Conservation (phyloP, 345 rosid species). For the Melaleuca quinquenervia region DNA sequence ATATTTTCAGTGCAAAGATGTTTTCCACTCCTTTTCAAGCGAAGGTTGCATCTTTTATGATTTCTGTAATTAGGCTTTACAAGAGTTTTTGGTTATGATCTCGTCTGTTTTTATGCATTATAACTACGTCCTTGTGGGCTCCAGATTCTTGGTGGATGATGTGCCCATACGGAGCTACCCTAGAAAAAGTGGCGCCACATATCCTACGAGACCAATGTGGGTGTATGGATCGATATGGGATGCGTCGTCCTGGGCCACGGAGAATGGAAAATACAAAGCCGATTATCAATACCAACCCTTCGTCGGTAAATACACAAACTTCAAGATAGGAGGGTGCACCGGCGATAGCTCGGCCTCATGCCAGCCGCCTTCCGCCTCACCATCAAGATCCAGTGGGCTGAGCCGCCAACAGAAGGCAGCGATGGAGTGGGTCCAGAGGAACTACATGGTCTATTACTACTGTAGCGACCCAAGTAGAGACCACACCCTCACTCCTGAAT, state of each 20-base stretch:
- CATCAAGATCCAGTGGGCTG: constrained; percentile 19
- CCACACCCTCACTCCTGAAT: constrained; percentile 66
- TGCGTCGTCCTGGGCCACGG: constrained; percentile 96
- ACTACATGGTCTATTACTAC: constrained; percentile 69
- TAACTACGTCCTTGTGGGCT: neutral
- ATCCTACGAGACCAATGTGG: constrained; percentile 79
- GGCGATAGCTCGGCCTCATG: constrained; percentile 23
- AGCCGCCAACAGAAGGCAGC: constrained; percentile 42
- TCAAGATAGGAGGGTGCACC: constrained; percentile 56
- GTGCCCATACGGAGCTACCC: constrained; percentile 73
- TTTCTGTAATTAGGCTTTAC: neutral
- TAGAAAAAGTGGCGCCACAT: constrained; percentile 52
- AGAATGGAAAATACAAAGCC: constrained; percentile 70
- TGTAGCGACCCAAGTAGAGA: constrained; percentile 73
- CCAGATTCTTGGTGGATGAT: constrained; percentile 85
- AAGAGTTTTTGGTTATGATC: neutral
- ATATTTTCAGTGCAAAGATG: neutral
- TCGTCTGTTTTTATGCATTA: neutral
- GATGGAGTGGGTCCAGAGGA: constrained; percentile 71
- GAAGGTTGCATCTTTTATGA: neutral
- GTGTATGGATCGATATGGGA: constrained; percentile 94
- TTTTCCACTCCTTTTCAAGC: neutral
- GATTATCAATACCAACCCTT: constrained; percentile 79
- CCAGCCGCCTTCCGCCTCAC: constrained; percentile 36
- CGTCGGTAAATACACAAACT: constrained; percentile 43